phyloP scores from a whole-genome alignment of 2,329 filamentous ascomycete species.

The Fusarium marasasianum region DNA sequence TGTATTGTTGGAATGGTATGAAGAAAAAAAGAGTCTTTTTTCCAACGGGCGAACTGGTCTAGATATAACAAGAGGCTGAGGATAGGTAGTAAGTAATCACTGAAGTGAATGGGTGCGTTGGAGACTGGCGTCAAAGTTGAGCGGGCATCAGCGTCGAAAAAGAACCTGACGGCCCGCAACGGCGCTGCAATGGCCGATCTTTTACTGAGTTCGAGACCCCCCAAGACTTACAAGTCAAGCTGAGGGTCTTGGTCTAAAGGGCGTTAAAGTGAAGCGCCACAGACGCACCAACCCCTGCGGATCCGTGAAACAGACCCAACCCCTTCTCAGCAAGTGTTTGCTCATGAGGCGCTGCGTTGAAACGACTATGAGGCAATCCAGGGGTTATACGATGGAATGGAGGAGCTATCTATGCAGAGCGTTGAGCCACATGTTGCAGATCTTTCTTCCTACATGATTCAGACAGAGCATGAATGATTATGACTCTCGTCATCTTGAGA shows the following conservation, averaged over 20 bases:
- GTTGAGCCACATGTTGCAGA: slow-evolving; percentile 27
- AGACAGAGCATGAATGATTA: neutral
- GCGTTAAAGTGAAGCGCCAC: slow-evolving; percentile 33
- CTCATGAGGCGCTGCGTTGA: slow-evolving; percentile 12
- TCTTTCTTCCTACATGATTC: slow-evolving; percentile 9
- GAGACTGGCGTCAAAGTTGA: slow-evolving; percentile 25
- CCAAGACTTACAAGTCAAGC: neutral
- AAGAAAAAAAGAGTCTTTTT: neutral
- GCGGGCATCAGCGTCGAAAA: neutral
- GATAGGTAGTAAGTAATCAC: neutral
- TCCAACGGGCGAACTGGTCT: slow-evolving; percentile 4
- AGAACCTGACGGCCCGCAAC: slow-evolving; percentile 16
- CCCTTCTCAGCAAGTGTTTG: neutral
- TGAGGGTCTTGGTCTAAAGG: slow-evolving; percentile 5
- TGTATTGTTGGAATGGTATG: slow-evolving; percentile 6
- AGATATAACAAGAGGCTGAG: slow-evolving; percentile 18
- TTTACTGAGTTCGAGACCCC: slow-evolving; percentile 28
- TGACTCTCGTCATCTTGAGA: neutral
- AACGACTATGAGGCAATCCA: slow-evolving; percentile 13
- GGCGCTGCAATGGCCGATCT: slow-evolving; percentile 26
- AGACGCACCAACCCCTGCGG: neutral
- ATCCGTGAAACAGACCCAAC: neutral
- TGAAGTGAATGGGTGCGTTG: slow-evolving; percentile 19
- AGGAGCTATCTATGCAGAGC: slow-evolving; percentile 13
- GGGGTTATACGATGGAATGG: slow-evolving; percentile 12